phyloP scores from a whole-genome alignment of 495 filamentous ascomycete genomes.

The Delitschia confertaspora region DNA sequence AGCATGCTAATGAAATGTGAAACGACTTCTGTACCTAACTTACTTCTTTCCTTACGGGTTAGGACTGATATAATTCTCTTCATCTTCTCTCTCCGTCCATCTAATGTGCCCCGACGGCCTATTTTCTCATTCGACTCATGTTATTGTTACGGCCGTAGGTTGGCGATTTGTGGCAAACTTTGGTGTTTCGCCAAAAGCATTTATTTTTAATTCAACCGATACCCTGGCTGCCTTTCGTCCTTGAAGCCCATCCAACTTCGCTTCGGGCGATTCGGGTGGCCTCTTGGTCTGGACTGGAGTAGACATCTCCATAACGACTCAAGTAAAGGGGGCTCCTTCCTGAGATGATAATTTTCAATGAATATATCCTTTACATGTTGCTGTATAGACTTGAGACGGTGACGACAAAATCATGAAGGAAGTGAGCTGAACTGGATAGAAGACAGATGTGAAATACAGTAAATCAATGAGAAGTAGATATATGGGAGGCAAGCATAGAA shows the following conservation, averaged over 20 bases:
- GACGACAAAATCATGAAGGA: background rate
- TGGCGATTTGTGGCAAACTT: slow-evolving; percentile 3
- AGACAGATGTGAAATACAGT: background rate
- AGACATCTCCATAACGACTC: no score
- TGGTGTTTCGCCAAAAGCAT: background rate
- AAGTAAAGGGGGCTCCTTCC: no score
- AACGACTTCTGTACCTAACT: slow-evolving; percentile 9
- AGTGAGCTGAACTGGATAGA: background rate
- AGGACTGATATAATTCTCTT: no score
- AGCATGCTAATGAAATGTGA: slow-evolving; percentile 23
- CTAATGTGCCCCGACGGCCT: background rate
- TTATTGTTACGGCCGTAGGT: slow-evolving; percentile 12
- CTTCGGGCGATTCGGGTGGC: slow-evolving; percentile 1
- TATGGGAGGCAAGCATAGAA: no score
- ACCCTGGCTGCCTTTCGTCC: slow-evolving; percentile 19
- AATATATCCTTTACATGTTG: no score
- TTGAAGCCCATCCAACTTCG: slow-evolving; percentile 7
- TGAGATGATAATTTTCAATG: no score
- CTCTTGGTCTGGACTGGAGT: no score
- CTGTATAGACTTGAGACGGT: background rate
- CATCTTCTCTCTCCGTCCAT: background rate
- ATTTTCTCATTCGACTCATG: slow-evolving; percentile 10
- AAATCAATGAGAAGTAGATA: no score
- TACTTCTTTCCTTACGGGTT: no score
- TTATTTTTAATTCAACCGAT: slow-evolving; percentile 14